Evolutionary conservation across 1,284 basidiomycete species (phyloP).

Genomic region (Heterobasidion parviporum): DNA sequence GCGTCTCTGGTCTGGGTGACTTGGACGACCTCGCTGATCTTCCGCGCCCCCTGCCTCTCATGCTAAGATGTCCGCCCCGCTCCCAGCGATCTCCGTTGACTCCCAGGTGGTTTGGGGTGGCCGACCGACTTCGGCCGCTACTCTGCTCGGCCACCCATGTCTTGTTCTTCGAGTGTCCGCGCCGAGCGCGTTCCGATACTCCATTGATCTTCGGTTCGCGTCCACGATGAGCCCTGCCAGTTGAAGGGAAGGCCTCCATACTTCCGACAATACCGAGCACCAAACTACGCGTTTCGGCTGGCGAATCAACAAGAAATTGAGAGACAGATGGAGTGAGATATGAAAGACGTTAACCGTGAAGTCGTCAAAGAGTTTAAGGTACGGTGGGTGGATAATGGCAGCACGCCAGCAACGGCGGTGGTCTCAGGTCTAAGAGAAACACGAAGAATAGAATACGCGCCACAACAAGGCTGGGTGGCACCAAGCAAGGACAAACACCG

Average conservation of each 20-base stretch:
- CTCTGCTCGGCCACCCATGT: slow-evolving; percentile 1
- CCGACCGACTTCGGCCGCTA: background rate
- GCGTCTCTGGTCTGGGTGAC: slow-evolving; percentile 22
- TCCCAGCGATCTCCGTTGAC: slow-evolving; percentile 50
- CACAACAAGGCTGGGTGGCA: background rate
- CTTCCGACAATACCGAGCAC: background rate
- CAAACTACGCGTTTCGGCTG: background rate
- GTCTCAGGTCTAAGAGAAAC: background rate
- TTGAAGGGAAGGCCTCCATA: background rate
- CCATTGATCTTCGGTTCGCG: background rate
- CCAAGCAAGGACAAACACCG: background rate
- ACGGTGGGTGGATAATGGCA: no score
- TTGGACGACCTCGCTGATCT: slow-evolving; percentile 30
- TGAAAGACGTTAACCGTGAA: no score
- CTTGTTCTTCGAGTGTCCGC: slow-evolving; percentile 7
- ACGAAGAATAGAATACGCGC: background rate
- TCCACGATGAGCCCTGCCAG: background rate
- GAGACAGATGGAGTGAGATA: no score
- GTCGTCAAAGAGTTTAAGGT: no score
- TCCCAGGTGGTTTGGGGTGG: slow-evolving; percentile 5
- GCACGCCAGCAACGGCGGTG: no score
- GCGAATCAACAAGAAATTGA: background rate
- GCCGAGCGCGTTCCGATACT: background rate
- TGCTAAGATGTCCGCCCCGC: slow-evolving; percentile 22
- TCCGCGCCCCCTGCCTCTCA: slow-evolving; percentile 19